Base-by-base conservation (phyloP, 345 rosid genomes). In the Populus deltoides region DNA sequence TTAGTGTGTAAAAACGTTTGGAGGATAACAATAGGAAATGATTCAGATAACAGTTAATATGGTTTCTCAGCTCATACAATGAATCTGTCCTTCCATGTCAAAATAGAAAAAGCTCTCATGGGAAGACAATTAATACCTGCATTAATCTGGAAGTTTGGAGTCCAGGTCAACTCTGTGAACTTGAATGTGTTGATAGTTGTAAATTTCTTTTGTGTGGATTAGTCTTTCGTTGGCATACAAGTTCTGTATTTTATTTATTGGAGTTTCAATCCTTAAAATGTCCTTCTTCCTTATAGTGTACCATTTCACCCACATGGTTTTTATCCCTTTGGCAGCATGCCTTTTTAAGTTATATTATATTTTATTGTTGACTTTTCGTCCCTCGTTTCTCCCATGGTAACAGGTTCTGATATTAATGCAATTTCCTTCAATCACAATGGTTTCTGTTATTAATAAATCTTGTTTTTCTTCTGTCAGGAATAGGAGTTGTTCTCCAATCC, bases 381-480 rank as follows among this genome's bases (percentile, higher is more conserved):
- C 59, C 2, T 22, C 7, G 18, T 47, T 47, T 49, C 55, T 49
- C 7, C 55, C 55, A 49, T 17, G 22, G 7, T 17, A 49, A 49
- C 57, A 17, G 61, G 11, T 66, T 29, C 47, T 38, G 49, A 8
- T 65, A 11, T 33, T 63, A 33, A 27, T 20, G 25, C 39, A 27
- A 2, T 47, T 66, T 49, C 39, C 24, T 68, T 38, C 41, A 10
- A 61, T 24, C 29, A 20, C 15, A 4, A 55, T 7, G 35, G 77
- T 20, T 51, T 77, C 27, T 63, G 63, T 39, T 59, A 65, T 49
- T 77, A 31, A 83, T 73, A 55, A 25, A 18, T 18, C 47, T 16
- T 47, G 8, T 31, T 77, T 66, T 10, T 38, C 20, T 66, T 70
- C 35, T 70, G 35, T 36, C 83, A 83, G 86, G 77, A 80, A 20